A percentile compares a stretch with the other conserved stretches of the same genome.
Evolutionary conservation across 345 rosid species (phyloP).

Genomic region (Fremontodendron californicum): DNA sequence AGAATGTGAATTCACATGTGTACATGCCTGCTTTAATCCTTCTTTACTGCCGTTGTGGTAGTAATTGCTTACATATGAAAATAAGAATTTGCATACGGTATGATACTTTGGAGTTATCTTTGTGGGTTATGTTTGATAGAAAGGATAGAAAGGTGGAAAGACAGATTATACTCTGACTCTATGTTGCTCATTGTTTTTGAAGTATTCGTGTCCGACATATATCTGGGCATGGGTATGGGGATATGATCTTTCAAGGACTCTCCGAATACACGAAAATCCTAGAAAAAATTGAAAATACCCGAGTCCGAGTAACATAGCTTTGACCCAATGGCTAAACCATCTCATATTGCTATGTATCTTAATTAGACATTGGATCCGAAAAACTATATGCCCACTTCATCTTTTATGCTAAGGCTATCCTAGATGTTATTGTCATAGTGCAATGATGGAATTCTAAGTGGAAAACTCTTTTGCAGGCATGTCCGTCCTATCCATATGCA

Average conservation of each 20-base stretch:
- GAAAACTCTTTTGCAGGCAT: conserved; percentile 40
- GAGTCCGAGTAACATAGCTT: no score
- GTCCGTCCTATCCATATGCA: conserved; percentile 40
- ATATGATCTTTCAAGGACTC: no score
- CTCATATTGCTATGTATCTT: background rate
- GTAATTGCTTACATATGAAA: background rate
- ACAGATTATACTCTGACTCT: background rate
- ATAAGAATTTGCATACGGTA: background rate
- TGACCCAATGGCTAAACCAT: background rate
- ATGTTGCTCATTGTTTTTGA: no score
- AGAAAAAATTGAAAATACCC: no score
- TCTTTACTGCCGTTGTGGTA: background rate
- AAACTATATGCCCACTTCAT: background rate
- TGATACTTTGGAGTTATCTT: background rate
- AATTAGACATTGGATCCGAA: background rate
- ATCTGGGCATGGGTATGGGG: no score
- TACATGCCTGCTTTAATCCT: background rate
- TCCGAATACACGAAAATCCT: no score
- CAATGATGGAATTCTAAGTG: background rate
- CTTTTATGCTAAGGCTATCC: background rate
- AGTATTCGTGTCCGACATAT: no score
- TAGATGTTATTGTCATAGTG: background rate
- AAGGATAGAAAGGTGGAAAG: background rate
- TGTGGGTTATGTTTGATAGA: background rate
- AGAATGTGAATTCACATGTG: background rate